A percentile compares a stretch with the other conserved stretches of the same genome.
phyloP scores from a whole-genome alignment of 2,329 filamentous ascomycete genomes.

The Trichothecium roseum region DNA sequence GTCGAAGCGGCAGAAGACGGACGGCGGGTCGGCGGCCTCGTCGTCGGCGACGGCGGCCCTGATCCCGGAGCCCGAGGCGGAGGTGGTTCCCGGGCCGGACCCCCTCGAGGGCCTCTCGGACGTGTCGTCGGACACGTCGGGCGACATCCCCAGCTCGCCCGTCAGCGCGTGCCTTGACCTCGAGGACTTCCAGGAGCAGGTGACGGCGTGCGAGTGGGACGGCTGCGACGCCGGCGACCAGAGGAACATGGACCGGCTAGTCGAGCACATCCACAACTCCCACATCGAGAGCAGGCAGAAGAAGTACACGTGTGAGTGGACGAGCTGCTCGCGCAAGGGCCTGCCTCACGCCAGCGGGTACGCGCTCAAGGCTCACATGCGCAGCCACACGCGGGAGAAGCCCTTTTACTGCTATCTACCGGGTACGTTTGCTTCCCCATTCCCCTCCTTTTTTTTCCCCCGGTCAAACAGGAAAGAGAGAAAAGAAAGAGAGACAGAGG shows the following conservation, averaged over 20 bases:
- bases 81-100: constrained; percentile 32
- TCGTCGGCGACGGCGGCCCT: constrained; percentile 35
- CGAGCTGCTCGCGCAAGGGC: constrained; percentile 77
- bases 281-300: constrained; percentile 91
- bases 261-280: constrained; percentile 80
- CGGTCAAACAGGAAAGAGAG: no score
- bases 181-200: constrained; percentile 66
- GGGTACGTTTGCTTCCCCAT: constrained; percentile 41
- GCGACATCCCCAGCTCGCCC: constrained; percentile 67
- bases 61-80: constrained; percentile 31
- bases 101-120: constrained; percentile 52
- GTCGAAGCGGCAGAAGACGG: constrained; percentile 36
- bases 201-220: constrained; percentile 70
- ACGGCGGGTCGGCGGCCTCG: constrained; percentile 32
- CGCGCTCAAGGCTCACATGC: constrained; percentile 92
- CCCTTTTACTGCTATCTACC: constrained; percentile 94
- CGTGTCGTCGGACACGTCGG: constrained; percentile 83
- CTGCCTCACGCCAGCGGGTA: constrained; percentile 91
- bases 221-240: constrained; percentile 62
- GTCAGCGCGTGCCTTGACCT: constrained; percentile 59
- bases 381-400: constrained; percentile 95
- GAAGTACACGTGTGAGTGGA: constrained; percentile 98
- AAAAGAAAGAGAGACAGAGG: no score
- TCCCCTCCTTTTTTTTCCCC: background rate
- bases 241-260: constrained; percentile 70